Evolutionary conservation across 1,139 yeast species (phyloP).

Genomic region (Nadsonia commutata): DNA sequence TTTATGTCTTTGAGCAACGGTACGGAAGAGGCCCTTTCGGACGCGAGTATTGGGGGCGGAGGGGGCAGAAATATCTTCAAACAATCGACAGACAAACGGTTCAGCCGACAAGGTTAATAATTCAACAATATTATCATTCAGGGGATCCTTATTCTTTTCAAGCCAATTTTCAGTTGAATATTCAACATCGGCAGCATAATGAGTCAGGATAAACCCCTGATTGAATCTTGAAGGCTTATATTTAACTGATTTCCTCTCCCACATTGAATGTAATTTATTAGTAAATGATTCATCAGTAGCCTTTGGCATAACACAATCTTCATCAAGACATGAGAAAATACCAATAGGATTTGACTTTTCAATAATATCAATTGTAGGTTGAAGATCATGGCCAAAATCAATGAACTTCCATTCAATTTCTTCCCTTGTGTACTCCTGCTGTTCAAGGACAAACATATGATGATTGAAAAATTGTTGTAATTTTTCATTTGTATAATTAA

Average conservation of each 20-base stretch:
- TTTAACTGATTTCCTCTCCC: slow-evolving; percentile 45
- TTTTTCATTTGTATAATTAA: slow-evolving; percentile 91
- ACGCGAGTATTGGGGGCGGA: slow-evolving; percentile 12
- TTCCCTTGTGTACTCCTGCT: slow-evolving; percentile 85
- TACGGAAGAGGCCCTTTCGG: slow-evolving; percentile 42
- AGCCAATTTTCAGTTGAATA: slow-evolving; percentile 88
- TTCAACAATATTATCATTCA: slow-evolving; percentile 58
- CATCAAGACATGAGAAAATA: slow-evolving; percentile 77
- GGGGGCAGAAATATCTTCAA: slow-evolving; percentile 17
- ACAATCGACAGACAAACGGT: slow-evolving; percentile 34
- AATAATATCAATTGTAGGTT: slow-evolving; percentile 85
- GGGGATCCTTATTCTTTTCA: slow-evolving; percentile 87
- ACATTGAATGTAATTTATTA: slow-evolving; percentile 55
- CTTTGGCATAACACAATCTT: slow-evolving; percentile 90
- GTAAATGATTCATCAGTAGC: slow-evolving; percentile 74
- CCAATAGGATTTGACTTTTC: slow-evolving; percentile 71
- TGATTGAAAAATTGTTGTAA: slow-evolving; percentile 95
- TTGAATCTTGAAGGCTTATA: slow-evolving; percentile 52
- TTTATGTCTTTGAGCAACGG: slow-evolving; percentile 64
- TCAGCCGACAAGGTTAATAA: slow-evolving; percentile 44
- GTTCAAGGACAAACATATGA: slow-evolving; percentile 93
- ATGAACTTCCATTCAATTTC: slow-evolving; percentile 93
- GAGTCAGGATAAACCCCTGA: slow-evolving; percentile 57
- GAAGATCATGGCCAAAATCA: slow-evolving; percentile 93
- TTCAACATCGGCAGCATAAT: slow-evolving; percentile 92